Conservation (phyloP, 345 rosid genomes). For the Xanthoceras sorbifolium region DNA sequence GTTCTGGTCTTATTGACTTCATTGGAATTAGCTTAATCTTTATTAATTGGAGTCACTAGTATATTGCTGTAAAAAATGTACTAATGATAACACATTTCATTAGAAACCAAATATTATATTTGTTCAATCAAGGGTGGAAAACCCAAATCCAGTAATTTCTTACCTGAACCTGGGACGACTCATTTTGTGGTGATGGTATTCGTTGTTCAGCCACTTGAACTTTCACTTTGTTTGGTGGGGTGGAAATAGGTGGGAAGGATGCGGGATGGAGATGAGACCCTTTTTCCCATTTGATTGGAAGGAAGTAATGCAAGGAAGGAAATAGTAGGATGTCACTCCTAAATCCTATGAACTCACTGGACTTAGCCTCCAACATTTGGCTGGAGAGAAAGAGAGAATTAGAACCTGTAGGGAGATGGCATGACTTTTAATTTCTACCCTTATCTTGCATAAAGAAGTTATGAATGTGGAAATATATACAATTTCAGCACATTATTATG, state of each 20-base stretch:
- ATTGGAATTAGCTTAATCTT: background rate
- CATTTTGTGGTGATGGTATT: no score
- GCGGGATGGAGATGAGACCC: background rate
- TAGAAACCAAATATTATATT: background rate
- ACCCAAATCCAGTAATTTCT: background rate
- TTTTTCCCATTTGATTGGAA: background rate
- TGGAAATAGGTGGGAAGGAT: background rate
- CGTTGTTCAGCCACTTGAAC: background rate
- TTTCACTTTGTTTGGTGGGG: background rate
- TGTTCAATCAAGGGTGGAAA: background rate
- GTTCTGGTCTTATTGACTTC: background rate
- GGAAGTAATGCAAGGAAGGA: background rate
- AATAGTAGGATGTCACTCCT: background rate
- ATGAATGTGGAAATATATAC: background rate
- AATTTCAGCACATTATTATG: background rate
- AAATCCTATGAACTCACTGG: background rate
- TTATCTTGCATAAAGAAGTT: background rate
- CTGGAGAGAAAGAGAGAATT: background rate
- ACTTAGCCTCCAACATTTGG: background rate
- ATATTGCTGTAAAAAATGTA: slow-evolving; percentile 2
- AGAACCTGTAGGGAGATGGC: background rate
- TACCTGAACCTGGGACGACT: no score
- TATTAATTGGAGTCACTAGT: background rate
- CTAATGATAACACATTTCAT: background rate
- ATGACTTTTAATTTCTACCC: background rate